Evolutionary conservation across 2,329 filamentous ascomycete genomes (phyloP).

Genomic region (Leptosphaerulina australis): DNA sequence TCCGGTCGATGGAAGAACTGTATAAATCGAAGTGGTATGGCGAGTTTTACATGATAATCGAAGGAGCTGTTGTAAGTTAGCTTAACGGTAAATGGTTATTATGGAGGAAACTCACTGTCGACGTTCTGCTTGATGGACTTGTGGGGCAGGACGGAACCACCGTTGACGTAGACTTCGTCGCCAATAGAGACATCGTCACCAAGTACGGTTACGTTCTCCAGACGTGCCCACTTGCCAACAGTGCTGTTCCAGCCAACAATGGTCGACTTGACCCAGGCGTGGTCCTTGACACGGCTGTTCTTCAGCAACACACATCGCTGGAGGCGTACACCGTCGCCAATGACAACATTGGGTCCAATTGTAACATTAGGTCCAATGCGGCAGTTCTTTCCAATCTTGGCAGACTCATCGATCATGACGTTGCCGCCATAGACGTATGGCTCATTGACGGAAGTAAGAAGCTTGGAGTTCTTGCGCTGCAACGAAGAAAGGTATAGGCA

Average conservation of each 20-base stretch:
- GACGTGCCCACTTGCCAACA: conserved; percentile 91
- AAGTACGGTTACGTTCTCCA: conserved; percentile 97
- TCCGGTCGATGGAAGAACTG: conserved; percentile 19
- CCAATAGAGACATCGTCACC: conserved; percentile 98
- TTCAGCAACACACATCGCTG: conserved; percentile 90
- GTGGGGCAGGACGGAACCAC: conserved; percentile 91
- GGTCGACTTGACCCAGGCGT: conserved; percentile 98
- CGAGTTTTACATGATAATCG: conserved; percentile 55
- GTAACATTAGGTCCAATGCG: conserved; percentile 97
- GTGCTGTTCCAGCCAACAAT: conserved; percentile 99
- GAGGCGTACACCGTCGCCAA: conserved; percentile 91
- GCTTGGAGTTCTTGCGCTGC: conserved; percentile 85
- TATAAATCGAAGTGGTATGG: conserved; percentile 2
- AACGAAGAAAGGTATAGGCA: conserved; percentile 95
- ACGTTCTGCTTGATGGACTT: conserved; percentile 99
- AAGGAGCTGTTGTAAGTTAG: conserved; percentile 46
- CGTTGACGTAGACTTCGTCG: conserved; percentile 98
- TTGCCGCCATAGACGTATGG: conserved; percentile 91
- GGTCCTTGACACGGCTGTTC: conserved; percentile 94
- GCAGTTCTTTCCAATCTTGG: conserved; percentile 98
- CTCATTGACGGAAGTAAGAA: conserved; percentile 74
- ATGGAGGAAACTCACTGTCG: conserved; percentile 60
- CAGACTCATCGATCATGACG: conserved; percentile 89
- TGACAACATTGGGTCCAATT: conserved; percentile 88
- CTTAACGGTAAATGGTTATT: no score